Percentiles rank a stretch among this genome's conserved stretches.
phyloP scores from a whole-genome alignment of 768 basidiomycete genomes.

The Rhodotorula paludigena region DNA sequence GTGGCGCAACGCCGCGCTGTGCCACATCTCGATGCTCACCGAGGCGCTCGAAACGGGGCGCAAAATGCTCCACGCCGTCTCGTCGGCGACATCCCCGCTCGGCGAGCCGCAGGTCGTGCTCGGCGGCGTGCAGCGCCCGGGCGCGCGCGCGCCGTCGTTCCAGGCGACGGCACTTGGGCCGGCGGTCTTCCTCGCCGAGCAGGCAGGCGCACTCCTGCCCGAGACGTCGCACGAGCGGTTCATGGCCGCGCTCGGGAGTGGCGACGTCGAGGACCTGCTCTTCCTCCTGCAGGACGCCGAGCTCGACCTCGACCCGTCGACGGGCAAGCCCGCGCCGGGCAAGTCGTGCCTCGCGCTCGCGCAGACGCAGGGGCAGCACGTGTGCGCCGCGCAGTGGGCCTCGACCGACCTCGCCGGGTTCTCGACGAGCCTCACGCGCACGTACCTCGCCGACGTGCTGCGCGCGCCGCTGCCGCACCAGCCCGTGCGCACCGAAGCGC shows the following conservation, averaged over 20 bases:
- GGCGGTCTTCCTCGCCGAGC: constrained; percentile 33
- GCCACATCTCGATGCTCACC: constrained; percentile 37
- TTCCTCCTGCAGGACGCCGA: constrained; percentile 14
- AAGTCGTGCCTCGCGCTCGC: constrained; percentile 30
- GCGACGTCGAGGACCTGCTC: constrained; percentile 24
- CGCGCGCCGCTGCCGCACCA: not conserved
- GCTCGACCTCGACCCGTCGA: not conserved
- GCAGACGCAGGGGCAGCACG: constrained; percentile 6
- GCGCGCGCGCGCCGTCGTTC: constrained; percentile 26
- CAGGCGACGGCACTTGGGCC: constrained; percentile 34
- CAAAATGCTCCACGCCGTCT: no score
- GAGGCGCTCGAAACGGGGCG: constrained; percentile 16
- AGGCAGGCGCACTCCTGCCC: constrained; percentile 1
- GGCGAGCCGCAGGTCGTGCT: not conserved
- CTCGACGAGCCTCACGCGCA: not conserved
- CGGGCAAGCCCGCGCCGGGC: not conserved
- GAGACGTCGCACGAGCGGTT: constrained; percentile 12
- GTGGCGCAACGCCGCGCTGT: constrained; percentile 33
- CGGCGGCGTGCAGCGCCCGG: not conserved
- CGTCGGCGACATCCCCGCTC: no score
- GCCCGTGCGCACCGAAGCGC: constrained; percentile 15
- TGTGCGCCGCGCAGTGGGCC: constrained; percentile 1
- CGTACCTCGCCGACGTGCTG: not conserved
- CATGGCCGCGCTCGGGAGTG: constrained; percentile 20
- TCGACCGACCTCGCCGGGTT: not conserved